Base-by-base conservation (phyloP, 257 asterid genomes). In the Vinca minor region DNA sequence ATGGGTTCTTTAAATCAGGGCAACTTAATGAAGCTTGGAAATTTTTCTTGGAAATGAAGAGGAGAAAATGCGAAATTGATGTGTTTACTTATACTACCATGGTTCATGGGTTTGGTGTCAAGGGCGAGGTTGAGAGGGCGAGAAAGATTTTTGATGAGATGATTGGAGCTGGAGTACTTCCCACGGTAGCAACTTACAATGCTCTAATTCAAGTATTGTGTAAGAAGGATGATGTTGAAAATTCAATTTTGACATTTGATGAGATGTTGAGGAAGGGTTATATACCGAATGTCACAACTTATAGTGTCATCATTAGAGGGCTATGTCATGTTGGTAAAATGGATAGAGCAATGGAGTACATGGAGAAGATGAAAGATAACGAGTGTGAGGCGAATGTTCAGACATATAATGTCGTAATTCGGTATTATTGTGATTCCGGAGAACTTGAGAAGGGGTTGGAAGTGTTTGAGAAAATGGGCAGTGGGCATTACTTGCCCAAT, bases 11-110 rank as follows among this genome's bases (percentile, higher is more conserved):
- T 62, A 68, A 87, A 77, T 83, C 88, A 0, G 94, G 96, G 13
- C 96, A 85, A 65, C 59, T 76, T 26, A 76, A 73, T 41, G 94
- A 93, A 78, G 98, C 94, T 57, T 87, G 95, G 94, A 78, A 71
- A 23, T 89, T 93, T 76, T 93, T 87, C 82, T 73, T 83, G 85
- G 81, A 93, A 68, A 87, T 93, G 98, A 93, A 84, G 81, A 87
- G 75, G 75, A 77, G 97, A 50, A 85, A 85, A 64, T 69, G 87
- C 42, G 90, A 77, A 71, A 76, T 89, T 63, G 98, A 93, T 71
- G 95, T 83, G 59, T 88, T 93, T 46, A 89, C 91, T 67, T 93
- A 87, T 74, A 93, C 98, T 15, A 93, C 94, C 15, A 56, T 89
- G 65, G 86, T 89, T 74, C 96, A 93, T 36, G 97, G 97, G 35